Conservation (phyloP, 257 asterid genomes). For the Solanum corneliomulleri region DNA sequence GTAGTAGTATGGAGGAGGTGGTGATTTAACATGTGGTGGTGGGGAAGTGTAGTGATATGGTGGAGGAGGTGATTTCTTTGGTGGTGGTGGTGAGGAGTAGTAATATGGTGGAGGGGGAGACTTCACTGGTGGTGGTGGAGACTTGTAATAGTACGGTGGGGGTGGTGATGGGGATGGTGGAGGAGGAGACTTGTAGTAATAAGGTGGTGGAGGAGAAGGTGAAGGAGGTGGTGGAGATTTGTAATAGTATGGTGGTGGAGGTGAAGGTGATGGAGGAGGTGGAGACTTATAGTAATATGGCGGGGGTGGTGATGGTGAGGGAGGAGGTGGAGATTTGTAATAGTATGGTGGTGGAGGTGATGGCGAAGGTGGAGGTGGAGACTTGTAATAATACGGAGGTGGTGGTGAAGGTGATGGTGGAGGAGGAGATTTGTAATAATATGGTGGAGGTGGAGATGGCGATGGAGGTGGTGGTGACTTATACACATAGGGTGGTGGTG, state of each 20-base stretch:
- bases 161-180: neutral
- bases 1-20: slow-evolving; percentile 11
- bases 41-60: slow-evolving; percentile 27
- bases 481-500: neutral
- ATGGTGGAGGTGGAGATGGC: neutral
- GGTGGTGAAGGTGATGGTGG: neutral
- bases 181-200: neutral
- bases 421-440: neutral
- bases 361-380: rapidly evolving
- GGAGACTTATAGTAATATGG: neutral
- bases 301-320: neutral
- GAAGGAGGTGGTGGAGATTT: neutral
- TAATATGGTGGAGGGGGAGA: neutral
- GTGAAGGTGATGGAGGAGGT: neutral
- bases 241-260: neutral
- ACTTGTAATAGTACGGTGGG: neutral
- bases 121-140: slow-evolving; percentile 34
- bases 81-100: neutral
- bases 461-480: neutral
- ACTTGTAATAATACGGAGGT: rapidly evolving
- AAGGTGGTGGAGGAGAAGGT: neutral
- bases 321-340: neutral
- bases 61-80: neutral
- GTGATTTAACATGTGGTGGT: slow-evolving; percentile 15
- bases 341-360: neutral